Evolutionary conservation across 169 alveolate species (phyloP).

Genomic region (Plasmodium coatneyi): DNA sequence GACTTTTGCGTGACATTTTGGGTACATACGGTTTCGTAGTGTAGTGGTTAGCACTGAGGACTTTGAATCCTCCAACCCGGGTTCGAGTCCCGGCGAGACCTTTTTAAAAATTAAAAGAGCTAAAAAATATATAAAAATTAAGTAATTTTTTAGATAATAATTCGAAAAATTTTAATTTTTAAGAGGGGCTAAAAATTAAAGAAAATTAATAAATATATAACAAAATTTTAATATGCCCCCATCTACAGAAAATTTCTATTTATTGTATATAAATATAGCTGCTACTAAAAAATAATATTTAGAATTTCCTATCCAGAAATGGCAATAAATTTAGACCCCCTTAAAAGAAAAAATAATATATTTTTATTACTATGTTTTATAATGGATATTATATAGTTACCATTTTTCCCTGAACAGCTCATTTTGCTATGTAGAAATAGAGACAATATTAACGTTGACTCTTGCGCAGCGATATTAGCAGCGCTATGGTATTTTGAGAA

Average conservation of each 20-base stretch:
- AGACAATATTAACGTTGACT: not conserved
- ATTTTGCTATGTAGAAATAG: not conserved
- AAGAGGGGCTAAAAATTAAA: not conserved
- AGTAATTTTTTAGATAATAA: no score
- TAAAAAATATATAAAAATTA: no score
- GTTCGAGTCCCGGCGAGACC: slow-evolving; percentile 97
- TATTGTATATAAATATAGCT: not conserved
- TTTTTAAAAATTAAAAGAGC: not conserved
- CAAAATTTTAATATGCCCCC: not conserved
- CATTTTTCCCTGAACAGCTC: not conserved
- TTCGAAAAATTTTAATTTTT: not conserved
- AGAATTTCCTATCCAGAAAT: no score
- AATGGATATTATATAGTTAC: not conserved
- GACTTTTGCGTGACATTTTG: not conserved
- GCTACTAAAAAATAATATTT: not conserved
- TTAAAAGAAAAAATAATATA: no score
- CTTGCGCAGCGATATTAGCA: not conserved
- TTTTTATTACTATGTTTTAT: no score
- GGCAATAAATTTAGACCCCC: not conserved
- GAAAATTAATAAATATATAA: not conserved
- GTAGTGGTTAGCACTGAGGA: slow-evolving; percentile 96
- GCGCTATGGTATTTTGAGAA: not conserved
- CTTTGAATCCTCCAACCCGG: slow-evolving; percentile 96
- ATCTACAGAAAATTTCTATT: no score
- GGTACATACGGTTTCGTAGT: slow-evolving; percentile 89